Conservation (phyloP, 805 yeast genomes). For the Teunomyces funiuensis region DNA sequence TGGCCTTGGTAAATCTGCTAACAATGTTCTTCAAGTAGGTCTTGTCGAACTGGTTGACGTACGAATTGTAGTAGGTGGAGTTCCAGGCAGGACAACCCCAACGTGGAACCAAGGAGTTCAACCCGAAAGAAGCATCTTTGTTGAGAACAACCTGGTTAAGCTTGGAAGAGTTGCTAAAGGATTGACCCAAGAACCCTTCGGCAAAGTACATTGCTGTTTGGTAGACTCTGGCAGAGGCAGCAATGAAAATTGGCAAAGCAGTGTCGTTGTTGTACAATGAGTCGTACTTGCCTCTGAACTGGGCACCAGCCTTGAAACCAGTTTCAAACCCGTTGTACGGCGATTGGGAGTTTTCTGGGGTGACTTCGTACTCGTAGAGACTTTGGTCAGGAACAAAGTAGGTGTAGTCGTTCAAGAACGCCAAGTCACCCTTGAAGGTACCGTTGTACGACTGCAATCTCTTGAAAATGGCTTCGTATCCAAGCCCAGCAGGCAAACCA, state of each 20-base stretch:
- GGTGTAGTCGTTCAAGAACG: slow-evolving; percentile 55
- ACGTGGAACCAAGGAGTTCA: slow-evolving; percentile 60
- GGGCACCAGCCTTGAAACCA: slow-evolving; percentile 49
- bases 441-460: slow-evolving; percentile 27
- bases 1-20: slow-evolving; percentile 50
- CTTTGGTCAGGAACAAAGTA: slow-evolving; percentile 42
- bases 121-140: slow-evolving; percentile 52
- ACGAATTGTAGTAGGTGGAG: too few species aligned
- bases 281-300: slow-evolving; percentile 49
- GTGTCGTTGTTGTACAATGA: slow-evolving; percentile 39
- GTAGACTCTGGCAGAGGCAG: slow-evolving; percentile 54
- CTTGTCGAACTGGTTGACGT: slow-evolving; percentile 25
- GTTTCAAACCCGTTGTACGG: slow-evolving; percentile 55
- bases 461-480: slow-evolving; percentile 24
- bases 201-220: slow-evolving; percentile 58
- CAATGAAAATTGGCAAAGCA: slow-evolving; percentile 51
- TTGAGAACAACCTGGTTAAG: slow-evolving; percentile 42
- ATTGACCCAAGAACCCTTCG: slow-evolving; percentile 55
- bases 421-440: slow-evolving; percentile 48
- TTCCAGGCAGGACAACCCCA: slow-evolving; percentile 31
- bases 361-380: slow-evolving; percentile 51
- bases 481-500: slow-evolving; percentile 27
- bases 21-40: slow-evolving; percentile 54
- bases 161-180: slow-evolving; percentile 25
- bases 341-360: slow-evolving; percentile 39